Conservation (phyloP, 768 basidiomycete genomes). For the Crassisporium funariophilum region DNA sequence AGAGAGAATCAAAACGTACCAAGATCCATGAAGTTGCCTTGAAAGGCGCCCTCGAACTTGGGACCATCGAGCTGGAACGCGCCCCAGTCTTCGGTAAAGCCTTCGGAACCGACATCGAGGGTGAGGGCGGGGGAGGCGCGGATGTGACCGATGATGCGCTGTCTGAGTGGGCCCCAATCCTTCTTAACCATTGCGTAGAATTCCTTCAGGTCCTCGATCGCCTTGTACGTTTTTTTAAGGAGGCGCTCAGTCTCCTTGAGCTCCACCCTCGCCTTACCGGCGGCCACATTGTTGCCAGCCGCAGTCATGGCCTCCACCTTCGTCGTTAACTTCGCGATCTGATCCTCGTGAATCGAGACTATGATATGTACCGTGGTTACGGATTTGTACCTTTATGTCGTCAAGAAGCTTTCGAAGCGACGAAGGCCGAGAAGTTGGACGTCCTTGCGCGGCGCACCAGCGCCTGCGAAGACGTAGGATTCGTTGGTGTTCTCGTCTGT, state of each 20-base stretch:
- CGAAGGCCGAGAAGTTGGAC: conserved; percentile 1
- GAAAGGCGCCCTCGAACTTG: neutral
- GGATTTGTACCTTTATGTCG: neutral
- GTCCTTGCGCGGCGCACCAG: neutral
- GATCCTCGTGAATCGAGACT: neutral
- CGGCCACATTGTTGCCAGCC: conserved; percentile 4
- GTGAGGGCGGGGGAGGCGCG: conserved; percentile 1
- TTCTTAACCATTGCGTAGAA: neutral
- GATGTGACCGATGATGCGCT: conserved; percentile 4
- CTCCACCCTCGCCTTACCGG: conserved; percentile 11
- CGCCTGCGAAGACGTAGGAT: conserved; percentile 12
- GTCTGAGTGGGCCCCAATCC: neutral
- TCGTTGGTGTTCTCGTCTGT: conserved; percentile 16
- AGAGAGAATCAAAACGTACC: conserved; percentile 1
- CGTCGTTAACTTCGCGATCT: conserved; percentile 21
- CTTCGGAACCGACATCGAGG: neutral
- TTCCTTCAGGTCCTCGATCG: conserved; percentile 1
- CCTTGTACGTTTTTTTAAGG: conserved; percentile 3
- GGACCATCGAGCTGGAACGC: neutral
- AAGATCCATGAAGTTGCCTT: conserved; percentile 1
- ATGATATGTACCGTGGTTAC: conserved; percentile 1
- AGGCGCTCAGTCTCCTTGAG: conserved; percentile 11
- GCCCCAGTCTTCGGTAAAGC: conserved; percentile 3
- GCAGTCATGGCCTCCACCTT: conserved; percentile 10
- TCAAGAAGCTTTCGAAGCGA: neutral